phyloP scores from a whole-genome alignment of 108 stramenopile genomes.

The Pseudonitzschia delicatissima region DNA sequence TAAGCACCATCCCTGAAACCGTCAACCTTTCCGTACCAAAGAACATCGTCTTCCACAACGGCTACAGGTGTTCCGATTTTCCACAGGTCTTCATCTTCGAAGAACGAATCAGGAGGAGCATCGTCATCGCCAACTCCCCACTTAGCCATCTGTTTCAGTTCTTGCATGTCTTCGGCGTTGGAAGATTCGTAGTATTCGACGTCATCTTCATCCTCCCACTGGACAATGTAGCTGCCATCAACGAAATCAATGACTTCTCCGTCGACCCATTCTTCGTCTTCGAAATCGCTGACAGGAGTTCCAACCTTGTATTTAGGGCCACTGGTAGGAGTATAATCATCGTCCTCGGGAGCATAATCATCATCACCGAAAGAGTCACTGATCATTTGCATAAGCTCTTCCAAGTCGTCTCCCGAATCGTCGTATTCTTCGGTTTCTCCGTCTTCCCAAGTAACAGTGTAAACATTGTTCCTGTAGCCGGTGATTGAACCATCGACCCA shows the following conservation, averaged over 20 bases:
- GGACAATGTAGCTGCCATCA: background rate
- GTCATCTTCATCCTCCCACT: conserved; percentile 5
- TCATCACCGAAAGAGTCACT: background rate
- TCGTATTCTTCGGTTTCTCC: background rate
- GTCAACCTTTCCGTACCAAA: conserved; percentile 6
- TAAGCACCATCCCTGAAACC: background rate
- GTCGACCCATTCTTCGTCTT: conserved; percentile 1
- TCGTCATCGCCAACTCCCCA: background rate
- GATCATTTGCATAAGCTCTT: background rate
- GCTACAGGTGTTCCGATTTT: conserved; percentile 6
- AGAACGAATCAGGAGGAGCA: background rate
- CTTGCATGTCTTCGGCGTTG: conserved; percentile 9
- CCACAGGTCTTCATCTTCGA: conserved; percentile 3
- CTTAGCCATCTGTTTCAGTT: background rate
- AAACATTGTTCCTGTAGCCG: background rate
- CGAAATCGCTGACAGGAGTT: background rate
- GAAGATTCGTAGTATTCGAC: conserved; percentile 6
- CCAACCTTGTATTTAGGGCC: background rate
- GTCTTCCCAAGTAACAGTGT: conserved; percentile 1
- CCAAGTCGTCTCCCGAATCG: background rate
- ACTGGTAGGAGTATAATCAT: background rate
- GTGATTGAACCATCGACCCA: conserved; percentile 4
- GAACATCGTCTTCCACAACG: background rate
- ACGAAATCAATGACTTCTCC: conserved; percentile 5
- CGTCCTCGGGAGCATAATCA: background rate